Base-by-base conservation (phyloP, 176 grass and related monocot species). In the Aegilops longissima region DNA sequence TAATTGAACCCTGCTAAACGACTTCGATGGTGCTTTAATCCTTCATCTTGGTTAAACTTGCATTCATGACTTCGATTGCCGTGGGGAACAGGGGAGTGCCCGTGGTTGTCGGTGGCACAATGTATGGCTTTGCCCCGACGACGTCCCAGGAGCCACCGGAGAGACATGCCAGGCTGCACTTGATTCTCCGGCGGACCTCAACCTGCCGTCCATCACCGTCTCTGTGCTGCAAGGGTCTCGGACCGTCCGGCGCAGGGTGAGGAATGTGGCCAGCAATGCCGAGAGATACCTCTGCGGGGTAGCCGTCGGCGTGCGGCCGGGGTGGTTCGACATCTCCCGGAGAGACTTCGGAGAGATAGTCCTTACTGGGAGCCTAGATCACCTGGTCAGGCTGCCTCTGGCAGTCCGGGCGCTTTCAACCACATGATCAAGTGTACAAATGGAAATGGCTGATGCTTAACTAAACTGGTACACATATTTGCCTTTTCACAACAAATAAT, bases 1-100 rank as follows among this genome's bases (percentile, higher is more conserved):
- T 6, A 36, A 4, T 36, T 4, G 36, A 7, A 38, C 36, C 5
- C 0, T 9, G 40, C 40, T 42, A 42, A 42, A 39, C 38, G 1
- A 39, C 38, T 39, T 9, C 7, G 8, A 39, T 39, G 38, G 8
- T 39, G 30, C 30, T 31, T 31, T 31, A 2, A 31, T 31, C 1
- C 3, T 31, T 31, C 30, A 2, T 31, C 30, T 47, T 47, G 45
- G 25, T 27, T 27, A 27, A 27, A 27, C 25, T 27, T 27, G 25
- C 25, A 27, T 27, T 27, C 25, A 27, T 27, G 25, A 27, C 25
- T 87, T 95, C 93, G 0, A 76, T 92, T 13, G 88, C 90, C 18
- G 90, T 72, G 36, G 93, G 93, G 7, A 92, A 95, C 66, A 9
- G 64, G 16, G 88, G 88, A 89, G 80, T 87, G 83, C 90, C 88